Evolutionary conservation across 495 filamentous ascomycete genomes (phyloP), one percentile per base, ranked within the genome.

Genomic region (Penicillium turbatum): DNA sequence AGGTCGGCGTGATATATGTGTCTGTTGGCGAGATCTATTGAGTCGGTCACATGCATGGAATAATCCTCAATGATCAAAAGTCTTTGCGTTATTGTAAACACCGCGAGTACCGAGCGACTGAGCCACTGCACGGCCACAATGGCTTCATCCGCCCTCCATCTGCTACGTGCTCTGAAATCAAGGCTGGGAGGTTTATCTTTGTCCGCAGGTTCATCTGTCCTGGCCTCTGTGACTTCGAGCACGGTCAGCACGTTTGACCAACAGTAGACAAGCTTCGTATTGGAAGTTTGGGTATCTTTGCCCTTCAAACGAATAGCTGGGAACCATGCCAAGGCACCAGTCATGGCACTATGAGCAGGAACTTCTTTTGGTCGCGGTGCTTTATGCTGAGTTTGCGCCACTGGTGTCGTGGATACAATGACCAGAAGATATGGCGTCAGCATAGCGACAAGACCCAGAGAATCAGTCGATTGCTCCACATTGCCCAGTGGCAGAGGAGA

Each of bases 41-140:
- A 90, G 59, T 97, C 93, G 0, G 95, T 96, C 65, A 93, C 85
- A 49, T 86, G 84, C 79, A 97, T 87, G 19, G 82, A 83, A 47
- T 80, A 81, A 65, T 97, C 93, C 68, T 99, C 93, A 2, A 99
- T 74, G 24, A 99, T 92, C 24, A 99, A 80, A 36, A 99, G 73
- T 38, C 92, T 81, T 62, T 97, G 95, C 7, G 91, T 95, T 44
- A 97, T 90, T 2, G 95, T 97, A 32, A 99, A 72, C 21, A 96
- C 83, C 2, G 87, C 89, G 51, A 97, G 72, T 0, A 99, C 92
- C 16, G 95, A 97, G 51, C 93, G 83, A 63, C 92, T 95, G 27
- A 97, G 74, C 95, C 93, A 99, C 60, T 99, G 93, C 12, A 97
- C 87, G 7, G 90, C 90, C 47, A 96, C 95, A 52, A 99, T 97